Evolutionary conservation across 257 asterid genomes (phyloP), one percentile per base, ranked within the genome.

Genomic region (Solanum virginianum): DNA sequence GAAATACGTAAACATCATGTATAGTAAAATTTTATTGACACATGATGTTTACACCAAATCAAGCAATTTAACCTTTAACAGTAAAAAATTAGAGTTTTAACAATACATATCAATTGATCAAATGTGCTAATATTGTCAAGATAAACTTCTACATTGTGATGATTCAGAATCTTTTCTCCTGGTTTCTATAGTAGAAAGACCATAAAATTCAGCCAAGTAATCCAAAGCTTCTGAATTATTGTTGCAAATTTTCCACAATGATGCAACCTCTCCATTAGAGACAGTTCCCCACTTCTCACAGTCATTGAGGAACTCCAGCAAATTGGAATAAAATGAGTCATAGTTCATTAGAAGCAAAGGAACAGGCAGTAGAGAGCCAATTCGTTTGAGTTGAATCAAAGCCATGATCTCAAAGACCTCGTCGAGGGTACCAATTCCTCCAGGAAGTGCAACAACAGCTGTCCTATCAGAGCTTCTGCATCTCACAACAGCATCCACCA

Each of bases 341-440:
- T 95, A 96, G 90, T 94, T 96, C 99, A 96, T 95, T 89, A 95
- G 66, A 83, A 96, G 85, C 81, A 95, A 92, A 3, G 98, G 99
- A 57, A 96, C 95, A 0, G 95, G 96, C 71, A 88, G 92, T 59
- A 18, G 8, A 0, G 98, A 94, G 29, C 98, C 99, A 6, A 95
- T 91, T 84, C 98, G 91, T 85, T 91, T 89, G 9, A 96, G 97
- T 63, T 96, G 99, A 86, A 94, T 92, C 79, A 96, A 91, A 20
- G 98, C 93, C 88, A 95, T 91, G 51, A 96, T 88, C 91, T 96
- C 99, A 85, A 95, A 96, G 2, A 91, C 91, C 88, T 96, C 98
- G 18, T 95, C 99, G 18, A 96, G 90, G 71, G 98, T 95, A 86
- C 99, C 98, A 85, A 96, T 86, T 24, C 99, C 99, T 80, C 98